phyloP scores from a whole-genome alignment of 2,329 filamentous ascomycete genomes.

The Colletotrichum paranaense region DNA sequence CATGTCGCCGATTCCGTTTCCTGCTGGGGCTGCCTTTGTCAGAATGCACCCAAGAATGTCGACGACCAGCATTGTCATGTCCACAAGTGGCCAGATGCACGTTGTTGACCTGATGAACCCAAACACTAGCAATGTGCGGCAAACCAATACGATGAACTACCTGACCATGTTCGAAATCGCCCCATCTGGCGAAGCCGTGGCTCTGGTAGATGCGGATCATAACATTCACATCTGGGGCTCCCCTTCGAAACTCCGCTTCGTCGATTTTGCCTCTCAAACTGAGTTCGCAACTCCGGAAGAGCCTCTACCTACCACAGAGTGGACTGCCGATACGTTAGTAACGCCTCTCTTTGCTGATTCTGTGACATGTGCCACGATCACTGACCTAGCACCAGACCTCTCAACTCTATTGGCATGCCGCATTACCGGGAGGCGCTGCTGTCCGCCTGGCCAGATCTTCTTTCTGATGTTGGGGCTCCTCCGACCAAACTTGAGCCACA shows the following conservation, averaged over 20 bases:
- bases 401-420: conserved; percentile 90
- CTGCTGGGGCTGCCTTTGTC: conserved; percentile 91
- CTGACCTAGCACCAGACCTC: conserved; percentile 58
- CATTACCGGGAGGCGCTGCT: conserved; percentile 90
- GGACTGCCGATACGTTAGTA: conserved; percentile 76
- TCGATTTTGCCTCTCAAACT: conserved; percentile 80
- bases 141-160: conserved; percentile 78
- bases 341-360: background rate
- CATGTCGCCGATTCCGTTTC: conserved; percentile 90
- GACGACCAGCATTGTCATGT: conserved; percentile 93
- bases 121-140: conserved; percentile 85
- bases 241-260: conserved; percentile 85
- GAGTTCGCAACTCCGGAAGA: conserved; percentile 79
- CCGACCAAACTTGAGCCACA: conserved; percentile 79
- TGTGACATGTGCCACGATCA: conserved; percentile 18
- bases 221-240: conserved; percentile 90
- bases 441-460: conserved; percentile 89
- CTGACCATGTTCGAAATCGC: conserved; percentile 87
- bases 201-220: conserved; percentile 82
- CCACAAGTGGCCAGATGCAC: conserved; percentile 92
- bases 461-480: conserved; percentile 88
- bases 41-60: conserved; percentile 97
- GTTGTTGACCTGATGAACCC: conserved; percentile 96
- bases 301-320: conserved; percentile 70
- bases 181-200: conserved; percentile 87